Evolutionary conservation across 495 filamentous ascomycete species (phyloP), one percentile per base, ranked within the genome.

Genomic region (Lepidopterella palustris): DNA sequence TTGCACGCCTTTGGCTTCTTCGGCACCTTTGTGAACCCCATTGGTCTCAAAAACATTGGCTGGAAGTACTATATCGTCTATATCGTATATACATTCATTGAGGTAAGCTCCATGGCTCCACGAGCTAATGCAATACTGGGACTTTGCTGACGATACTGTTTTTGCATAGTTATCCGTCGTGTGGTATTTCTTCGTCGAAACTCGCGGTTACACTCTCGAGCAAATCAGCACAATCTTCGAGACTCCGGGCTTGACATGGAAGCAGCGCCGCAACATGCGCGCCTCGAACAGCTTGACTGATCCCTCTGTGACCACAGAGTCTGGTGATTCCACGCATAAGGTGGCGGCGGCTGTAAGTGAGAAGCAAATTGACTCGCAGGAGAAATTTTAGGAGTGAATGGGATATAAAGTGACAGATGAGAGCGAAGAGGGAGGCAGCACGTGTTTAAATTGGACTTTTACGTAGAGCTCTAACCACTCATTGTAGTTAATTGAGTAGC

Each of bases 171-270:
- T 42, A 18, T 42, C 10, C 9, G 35, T 42, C 35, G 35, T 42
- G 10, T 42, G 35, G 35, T 42, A 42, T 42, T 77, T 84, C 58
- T 85, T 84, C 64, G 80, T 84, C 0, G 87, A 90, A 70, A 89
- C 86, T 4, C 80, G 79, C 26, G 80, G 80, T 9, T 79, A 80
- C 53, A 88, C 85, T 5, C 77, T 90, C 47, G 87, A 89, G 69
- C 84, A 89, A 70, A 68, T 90, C 31, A 76, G 78, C 29, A 80
- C 81, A 62, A 82, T 89, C 52, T 89, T 90, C 69, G 77, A 84
- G 35, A 42, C 35, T 42, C 35, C 35, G 3, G 35, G 10, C 10
- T 42, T 42, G 35, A 42, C 35, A 42, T 42, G 35, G 35, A 42
- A 42, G 35, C 35, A 42, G 35, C 35, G 35, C 3, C 35, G 35